Evolutionary conservation across 176 grass and related monocot species (phyloP).

Genomic region (Dendrocalamus sinicus): DNA sequence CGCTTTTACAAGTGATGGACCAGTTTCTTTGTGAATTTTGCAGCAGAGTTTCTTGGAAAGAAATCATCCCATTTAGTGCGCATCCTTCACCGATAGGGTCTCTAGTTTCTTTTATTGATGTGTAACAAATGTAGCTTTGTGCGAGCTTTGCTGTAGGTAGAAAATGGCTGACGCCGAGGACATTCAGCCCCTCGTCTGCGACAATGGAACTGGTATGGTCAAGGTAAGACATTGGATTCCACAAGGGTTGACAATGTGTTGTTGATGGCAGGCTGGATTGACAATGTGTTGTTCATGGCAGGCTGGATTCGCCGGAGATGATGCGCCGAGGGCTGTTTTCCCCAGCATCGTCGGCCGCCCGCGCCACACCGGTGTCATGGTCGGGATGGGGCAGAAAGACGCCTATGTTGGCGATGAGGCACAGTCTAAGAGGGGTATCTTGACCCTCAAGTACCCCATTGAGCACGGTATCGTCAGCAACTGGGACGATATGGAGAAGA

Average conservation of each 20-base stretch:
- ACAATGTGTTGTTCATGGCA: neutral
- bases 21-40: neutral
- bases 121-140: constrained; percentile 28
- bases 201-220: constrained; percentile 83
- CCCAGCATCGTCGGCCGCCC: constrained; percentile 69
- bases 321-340: constrained; percentile 76
- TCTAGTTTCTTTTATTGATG: neutral
- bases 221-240: constrained; percentile 49
- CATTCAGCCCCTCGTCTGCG: constrained; percentile 80
- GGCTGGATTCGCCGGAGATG: constrained; percentile 74
- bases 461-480: constrained; percentile 81
- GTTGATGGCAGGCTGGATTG: constrained; percentile 55
- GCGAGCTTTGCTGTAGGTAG: constrained; percentile 52
- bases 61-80: neutral
- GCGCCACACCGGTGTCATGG: constrained; percentile 76
- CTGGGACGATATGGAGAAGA: constrained; percentile 91
- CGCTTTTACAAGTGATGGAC: neutral
- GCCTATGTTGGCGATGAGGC: constrained; percentile 78
- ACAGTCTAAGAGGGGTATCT: constrained; percentile 77
- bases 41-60: neutral
- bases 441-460: constrained; percentile 80
- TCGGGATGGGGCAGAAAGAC: constrained; percentile 85
- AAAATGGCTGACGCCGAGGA: constrained; percentile 74
- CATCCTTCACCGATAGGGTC: neutral
- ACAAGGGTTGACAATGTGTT: too few species aligned